These are phyloP conservation scores for Lactarius trivialis DNA, from an alignment of 768 basidiomycete species.

Conservation along the genomic window DNA sequence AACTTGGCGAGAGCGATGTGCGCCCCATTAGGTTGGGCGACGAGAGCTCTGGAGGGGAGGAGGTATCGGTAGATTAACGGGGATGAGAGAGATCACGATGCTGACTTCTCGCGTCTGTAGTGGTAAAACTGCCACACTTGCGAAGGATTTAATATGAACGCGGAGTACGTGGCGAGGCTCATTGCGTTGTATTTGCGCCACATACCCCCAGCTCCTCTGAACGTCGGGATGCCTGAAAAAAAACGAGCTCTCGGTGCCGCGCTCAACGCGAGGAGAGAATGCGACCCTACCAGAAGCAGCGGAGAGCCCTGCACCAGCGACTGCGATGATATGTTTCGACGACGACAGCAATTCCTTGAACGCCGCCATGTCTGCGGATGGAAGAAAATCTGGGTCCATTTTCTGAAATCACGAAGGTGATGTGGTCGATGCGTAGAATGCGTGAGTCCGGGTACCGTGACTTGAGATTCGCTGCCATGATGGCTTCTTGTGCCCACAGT, in stretches of 20 bases:
- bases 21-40: constrained; percentile 47
- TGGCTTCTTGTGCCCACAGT: background rate
- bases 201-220: constrained; percentile 14
- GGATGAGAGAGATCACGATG: background rate
- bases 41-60: constrained; percentile 1
- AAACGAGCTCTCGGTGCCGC: constrained; percentile 11
- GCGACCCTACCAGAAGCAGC: constrained; percentile 44
- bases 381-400: background rate
- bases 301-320: constrained; percentile 57
- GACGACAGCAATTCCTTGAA: constrained; percentile 10
- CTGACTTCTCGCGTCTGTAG: constrained; percentile 17
- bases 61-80: background rate
- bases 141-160: constrained; percentile 14
- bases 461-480: background rate
- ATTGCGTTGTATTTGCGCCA: constrained; percentile 16
- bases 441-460: background rate
- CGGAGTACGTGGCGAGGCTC: constrained; percentile 1
- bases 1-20: constrained; percentile 46
- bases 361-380: constrained; percentile 10
- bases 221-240: constrained; percentile 32
- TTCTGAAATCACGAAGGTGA: background rate
- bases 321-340: constrained; percentile 35
- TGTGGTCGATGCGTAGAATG: background rate
- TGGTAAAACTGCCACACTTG: constrained; percentile 20
- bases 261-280: background rate